phyloP scores from a whole-genome alignment of 257 asterid genomes.

The Verbascum thapsus region DNA sequence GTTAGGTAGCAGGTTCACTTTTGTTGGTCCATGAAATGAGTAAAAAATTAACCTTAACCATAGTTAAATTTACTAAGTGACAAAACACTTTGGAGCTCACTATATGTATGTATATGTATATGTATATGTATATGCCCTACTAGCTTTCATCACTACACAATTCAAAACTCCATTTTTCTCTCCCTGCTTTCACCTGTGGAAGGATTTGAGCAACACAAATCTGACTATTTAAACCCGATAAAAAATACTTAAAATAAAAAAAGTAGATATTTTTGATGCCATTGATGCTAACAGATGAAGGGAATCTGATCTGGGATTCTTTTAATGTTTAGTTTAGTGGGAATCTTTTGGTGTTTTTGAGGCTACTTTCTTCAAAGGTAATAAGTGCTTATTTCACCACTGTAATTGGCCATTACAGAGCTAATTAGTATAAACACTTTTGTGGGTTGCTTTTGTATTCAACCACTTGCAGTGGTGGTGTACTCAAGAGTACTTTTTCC shows the following conservation, averaged over 20 bases:
- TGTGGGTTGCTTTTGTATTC: constrained; percentile 29
- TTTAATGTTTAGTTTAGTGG: constrained; percentile 42
- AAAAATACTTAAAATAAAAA: background rate
- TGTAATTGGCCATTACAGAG: constrained; percentile 25
- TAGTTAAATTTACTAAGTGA: background rate
- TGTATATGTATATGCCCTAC: no score
- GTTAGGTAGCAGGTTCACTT: constrained; percentile 11
- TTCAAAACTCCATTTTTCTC: constrained; percentile 4
- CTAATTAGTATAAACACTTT: constrained; percentile 19
- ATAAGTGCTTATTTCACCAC: constrained; percentile 30
- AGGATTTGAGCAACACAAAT: constrained; percentile 15
- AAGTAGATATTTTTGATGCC: constrained; percentile 35
- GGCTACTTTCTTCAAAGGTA: constrained; percentile 54
- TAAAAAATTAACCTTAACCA: constrained; percentile 17
- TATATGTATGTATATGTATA: no score
- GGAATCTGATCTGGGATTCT: constrained; percentile 46
- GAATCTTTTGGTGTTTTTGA: constrained; percentile 52
- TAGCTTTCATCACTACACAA: constrained; percentile 32
- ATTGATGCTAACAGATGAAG: constrained; percentile 27
- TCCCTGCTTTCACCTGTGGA: constrained; percentile 16
- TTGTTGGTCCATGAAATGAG: no score
- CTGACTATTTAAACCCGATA: constrained; percentile 23
- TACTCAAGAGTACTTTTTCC: constrained; percentile 30
- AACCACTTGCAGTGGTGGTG: constrained; percentile 33
- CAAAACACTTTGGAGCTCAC: constrained; percentile 37